Evolutionary conservation across 495 filamentous ascomycete genomes (phyloP), one percentile per base, ranked within the genome.

Genomic region (Hypoxylon lienhwacheense): DNA sequence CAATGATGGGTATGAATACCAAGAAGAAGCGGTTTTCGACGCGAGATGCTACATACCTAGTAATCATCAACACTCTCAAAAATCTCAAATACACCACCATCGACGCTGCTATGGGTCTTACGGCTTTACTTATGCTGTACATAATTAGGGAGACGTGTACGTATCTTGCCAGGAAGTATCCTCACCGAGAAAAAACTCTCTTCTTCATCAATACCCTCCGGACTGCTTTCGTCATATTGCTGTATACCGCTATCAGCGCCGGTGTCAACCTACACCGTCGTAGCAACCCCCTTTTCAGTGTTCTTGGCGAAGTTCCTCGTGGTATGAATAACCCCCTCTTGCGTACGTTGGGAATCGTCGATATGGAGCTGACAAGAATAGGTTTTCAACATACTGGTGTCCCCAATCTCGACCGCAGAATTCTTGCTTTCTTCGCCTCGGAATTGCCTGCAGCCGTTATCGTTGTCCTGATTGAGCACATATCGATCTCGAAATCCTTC

Each of bases 401-500:
- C 2, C 74, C 74, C 1, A 47, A 59, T 6, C 40, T 77, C 35
- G 63, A 66, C 41, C 43, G 42, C 1, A 59, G 61, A 22, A 49
- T 77, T 11, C 56, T 76, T 7, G 41, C 33, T 1, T 65, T 71
- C 29, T 59, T 76, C 17, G 55, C 59, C 1, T 45, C 63, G 1
- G 65, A 76, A 10, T 55, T 77, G 5, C 69, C 70, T 7, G 63
- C 63, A 4, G 67, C 70, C 22, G 69, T 79, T 20, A 69, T 81
- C 32, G 77, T 81, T 5, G 67, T 80, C 10, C 44, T 81, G 17
- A 77, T 81, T 42, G 78, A 81, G 59, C 78, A 80, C 55, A 79
- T 80, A 17, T 74, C 78, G 37, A 80, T 80, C 36, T 77, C 74
- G 11, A 81, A 81, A 53, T 77, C 74, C 4, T 81, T 80, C 39